Percentiles rank a stretch among this genome's conserved stretches.
phyloP scores from a whole-genome alignment of 192 early-diverging fungal species.

The Backusella psychrophila region DNA sequence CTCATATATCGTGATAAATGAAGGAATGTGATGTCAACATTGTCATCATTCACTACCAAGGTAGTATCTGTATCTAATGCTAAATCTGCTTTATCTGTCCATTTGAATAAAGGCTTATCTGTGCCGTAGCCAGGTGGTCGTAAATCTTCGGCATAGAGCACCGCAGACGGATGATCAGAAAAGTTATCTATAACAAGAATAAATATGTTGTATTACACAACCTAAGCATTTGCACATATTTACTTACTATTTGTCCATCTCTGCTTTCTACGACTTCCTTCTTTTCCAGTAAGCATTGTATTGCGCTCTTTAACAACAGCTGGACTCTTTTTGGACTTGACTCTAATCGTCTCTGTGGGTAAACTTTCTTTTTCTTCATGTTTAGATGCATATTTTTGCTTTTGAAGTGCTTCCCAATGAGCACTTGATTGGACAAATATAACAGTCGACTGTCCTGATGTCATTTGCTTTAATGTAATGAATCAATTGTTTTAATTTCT shows the following conservation, averaged over 20 bases:
- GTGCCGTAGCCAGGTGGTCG: slow-evolving; percentile 43
- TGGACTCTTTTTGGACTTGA: slow-evolving; percentile 34
- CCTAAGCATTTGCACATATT: too few species aligned
- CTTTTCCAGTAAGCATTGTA: slow-evolving; percentile 41
- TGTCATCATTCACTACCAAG: not conserved
- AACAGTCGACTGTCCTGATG: slow-evolving; percentile 8
- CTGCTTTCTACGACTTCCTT: slow-evolving; percentile 46
- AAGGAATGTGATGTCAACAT: slow-evolving; percentile 8
- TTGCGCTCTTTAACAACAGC: slow-evolving; percentile 43
- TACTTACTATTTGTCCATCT: slow-evolving; percentile 57
- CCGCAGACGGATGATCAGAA: slow-evolving; percentile 48
- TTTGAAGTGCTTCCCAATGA: slow-evolving; percentile 15
- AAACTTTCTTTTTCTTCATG: not conserved
- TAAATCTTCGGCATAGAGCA: slow-evolving; percentile 47
- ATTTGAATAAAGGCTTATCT: not conserved
- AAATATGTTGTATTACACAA: not conserved
- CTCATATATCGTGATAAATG: slow-evolving; percentile 37
- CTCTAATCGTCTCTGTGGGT: slow-evolving; percentile 13
- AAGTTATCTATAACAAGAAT: slow-evolving; percentile 48
- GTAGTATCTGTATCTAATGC: not conserved
- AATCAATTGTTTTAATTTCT: too few species aligned
- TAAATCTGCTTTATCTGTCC: not conserved
- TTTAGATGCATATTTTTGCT: not conserved
- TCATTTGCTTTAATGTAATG: not conserved
- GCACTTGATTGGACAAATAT: slow-evolving; percentile 15